Percentiles rank a stretch among this genome's conserved stretches.
phyloP scores from a whole-genome alignment of 2,329 filamentous ascomycete genomes.

The Rhynchosporium secalis region DNA sequence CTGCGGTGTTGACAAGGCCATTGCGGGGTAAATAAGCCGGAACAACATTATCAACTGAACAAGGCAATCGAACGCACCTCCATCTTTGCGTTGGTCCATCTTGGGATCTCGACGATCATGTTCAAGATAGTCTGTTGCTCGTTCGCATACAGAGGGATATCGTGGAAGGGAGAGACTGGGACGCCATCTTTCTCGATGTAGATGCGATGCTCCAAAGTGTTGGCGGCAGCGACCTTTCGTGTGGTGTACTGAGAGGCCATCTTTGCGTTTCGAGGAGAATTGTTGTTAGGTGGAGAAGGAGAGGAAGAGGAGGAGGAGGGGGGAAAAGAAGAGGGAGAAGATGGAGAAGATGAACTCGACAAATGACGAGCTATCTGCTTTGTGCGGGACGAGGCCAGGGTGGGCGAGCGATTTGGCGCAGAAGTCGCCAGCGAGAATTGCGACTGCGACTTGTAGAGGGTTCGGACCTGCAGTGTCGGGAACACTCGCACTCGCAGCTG shows the following conservation, averaged over 20 bases:
- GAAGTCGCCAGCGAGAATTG: constrained; percentile 19
- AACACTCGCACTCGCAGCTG: background rate
- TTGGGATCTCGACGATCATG: constrained; percentile 99
- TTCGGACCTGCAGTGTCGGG: constrained; percentile 16
- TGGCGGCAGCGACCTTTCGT: constrained; percentile 84
- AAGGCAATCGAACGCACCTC: constrained; percentile 65
- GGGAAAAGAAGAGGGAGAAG: background rate
- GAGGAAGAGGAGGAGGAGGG: constrained; percentile 31
- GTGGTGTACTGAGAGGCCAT: constrained; percentile 61
- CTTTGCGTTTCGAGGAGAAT: constrained; percentile 27
- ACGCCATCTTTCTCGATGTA: constrained; percentile 98
- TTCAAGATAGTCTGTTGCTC: constrained; percentile 93
- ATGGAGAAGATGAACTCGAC: constrained; percentile 41
- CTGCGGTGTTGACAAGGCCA: constrained; percentile 13
- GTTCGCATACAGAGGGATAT: constrained; percentile 97
- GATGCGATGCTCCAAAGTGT: constrained; percentile 96
- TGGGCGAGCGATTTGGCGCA: constrained; percentile 4
- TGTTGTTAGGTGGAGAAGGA: constrained; percentile 11
- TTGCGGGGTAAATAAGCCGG: constrained; percentile 28
- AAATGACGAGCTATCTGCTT: constrained; percentile 50
- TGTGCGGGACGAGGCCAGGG: constrained; percentile 23
- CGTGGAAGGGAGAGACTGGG: constrained; percentile 94
- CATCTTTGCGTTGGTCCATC: constrained; percentile 99
- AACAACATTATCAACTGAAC: background rate
- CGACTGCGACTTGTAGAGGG: background rate